Conservation (phyloP, 306 rosid genomes). For the Lotus japonicus region DNA sequence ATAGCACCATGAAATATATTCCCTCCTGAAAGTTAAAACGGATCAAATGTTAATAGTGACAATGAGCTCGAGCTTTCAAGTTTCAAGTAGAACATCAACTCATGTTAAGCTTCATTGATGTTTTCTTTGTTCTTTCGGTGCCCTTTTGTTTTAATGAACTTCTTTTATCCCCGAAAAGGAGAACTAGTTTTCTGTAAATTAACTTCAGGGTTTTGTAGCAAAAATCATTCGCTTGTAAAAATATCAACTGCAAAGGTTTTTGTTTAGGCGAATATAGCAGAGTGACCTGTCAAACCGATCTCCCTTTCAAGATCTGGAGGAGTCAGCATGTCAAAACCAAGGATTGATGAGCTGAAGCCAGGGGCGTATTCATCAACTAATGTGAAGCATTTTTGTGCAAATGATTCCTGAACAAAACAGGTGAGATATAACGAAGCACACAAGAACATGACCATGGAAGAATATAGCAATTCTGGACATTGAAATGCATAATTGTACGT, state of each 20-base stretch:
- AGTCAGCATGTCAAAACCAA: constrained; percentile 86
- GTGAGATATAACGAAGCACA: neutral
- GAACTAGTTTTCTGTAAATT: too few relatives aligned
- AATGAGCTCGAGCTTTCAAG: too few relatives aligned
- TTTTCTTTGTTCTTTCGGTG: neutral
- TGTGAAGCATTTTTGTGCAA: constrained; percentile 60
- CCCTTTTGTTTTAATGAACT: too few relatives aligned
- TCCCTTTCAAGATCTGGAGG: constrained; percentile 97
- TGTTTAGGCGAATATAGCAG: neutral
- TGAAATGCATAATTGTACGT: neutral
- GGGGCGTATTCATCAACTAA: constrained; percentile 91
- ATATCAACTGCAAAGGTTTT: too few relatives aligned
- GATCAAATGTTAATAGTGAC: neutral
- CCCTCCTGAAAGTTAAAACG: constrained; percentile 42
- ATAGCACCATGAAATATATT: constrained; percentile 91
- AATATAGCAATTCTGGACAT: neutral
- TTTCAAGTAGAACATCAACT: too few relatives aligned
- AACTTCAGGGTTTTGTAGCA: too few relatives aligned
- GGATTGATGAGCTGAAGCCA: constrained; percentile 68
- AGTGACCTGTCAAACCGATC: constrained; percentile 79
- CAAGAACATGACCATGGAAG: neutral
- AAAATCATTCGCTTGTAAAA: too few relatives aligned
- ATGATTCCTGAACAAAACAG: constrained; percentile 52
- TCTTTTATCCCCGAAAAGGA: too few relatives aligned
- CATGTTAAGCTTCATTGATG: neutral